These are phyloP conservation scores for Diaporthe vexans DNA, from an alignment of 2,329 filamentous ascomycete genomes.

Conservation along the genomic window DNA sequence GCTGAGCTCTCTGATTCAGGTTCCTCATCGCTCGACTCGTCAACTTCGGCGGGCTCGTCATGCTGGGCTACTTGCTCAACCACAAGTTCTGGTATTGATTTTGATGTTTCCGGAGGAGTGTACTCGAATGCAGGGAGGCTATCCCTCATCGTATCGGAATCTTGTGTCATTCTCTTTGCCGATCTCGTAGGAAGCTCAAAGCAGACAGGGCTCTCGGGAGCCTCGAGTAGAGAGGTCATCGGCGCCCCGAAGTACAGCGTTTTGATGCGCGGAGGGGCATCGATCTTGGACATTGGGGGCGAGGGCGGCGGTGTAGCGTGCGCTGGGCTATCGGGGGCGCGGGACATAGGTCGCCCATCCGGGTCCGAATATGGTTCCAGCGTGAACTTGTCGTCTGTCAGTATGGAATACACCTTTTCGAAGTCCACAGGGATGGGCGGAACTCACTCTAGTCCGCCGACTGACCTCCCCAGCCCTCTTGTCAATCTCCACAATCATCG, in stretches of 20 bases:
- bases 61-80: constrained; percentile 20
- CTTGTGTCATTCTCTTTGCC: constrained; percentile 43
- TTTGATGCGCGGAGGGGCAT: constrained; percentile 46
- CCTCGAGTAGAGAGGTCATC: constrained; percentile 40
- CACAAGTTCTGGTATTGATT: constrained; percentile 39
- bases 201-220: constrained; percentile 42
- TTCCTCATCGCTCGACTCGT: constrained; percentile 35
- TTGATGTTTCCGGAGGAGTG: constrained; percentile 44
- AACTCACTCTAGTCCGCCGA: constrained; percentile 78
- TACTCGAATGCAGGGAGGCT: constrained; percentile 50
- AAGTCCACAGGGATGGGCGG: constrained; percentile 35
- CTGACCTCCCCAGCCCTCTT: constrained; percentile 87
- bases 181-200: constrained; percentile 41
- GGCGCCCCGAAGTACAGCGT: constrained; percentile 46
- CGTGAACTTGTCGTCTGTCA: constrained; percentile 40
- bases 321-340: constrained; percentile 38
- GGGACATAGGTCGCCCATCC: constrained; percentile 35
- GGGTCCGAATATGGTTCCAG: constrained; percentile 39
- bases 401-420: constrained; percentile 26
- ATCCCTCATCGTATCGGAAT: constrained; percentile 46
- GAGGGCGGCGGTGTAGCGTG: constrained; percentile 42
- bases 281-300: constrained; percentile 39
- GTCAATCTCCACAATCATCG: constrained; percentile 88
- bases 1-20: constrained; percentile 27
- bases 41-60: constrained; percentile 9